Conservation (phyloP, 2,329 filamentous ascomycete species). For the Taxawa tesnikishii region DNA sequence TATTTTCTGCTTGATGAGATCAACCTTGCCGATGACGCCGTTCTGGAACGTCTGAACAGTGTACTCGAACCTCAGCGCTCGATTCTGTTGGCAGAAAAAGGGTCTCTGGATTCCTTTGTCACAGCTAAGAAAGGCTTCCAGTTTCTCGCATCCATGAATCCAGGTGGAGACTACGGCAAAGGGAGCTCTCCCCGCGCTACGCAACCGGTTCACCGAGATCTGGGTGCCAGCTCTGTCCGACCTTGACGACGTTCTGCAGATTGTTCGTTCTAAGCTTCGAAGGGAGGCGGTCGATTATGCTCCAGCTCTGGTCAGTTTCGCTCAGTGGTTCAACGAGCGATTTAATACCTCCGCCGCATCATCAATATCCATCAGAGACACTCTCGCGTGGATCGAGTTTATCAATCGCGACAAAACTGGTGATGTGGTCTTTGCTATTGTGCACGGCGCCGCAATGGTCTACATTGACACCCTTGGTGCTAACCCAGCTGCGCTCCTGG, state of each 20-base stretch:
- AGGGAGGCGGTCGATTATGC: slow-evolving; percentile 44
- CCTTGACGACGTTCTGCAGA: slow-evolving; percentile 74
- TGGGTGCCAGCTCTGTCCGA: slow-evolving; percentile 89
- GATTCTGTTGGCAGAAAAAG: slow-evolving; percentile 87
- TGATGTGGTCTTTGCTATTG: slow-evolving; percentile 24
- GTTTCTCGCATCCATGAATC: slow-evolving; percentile 98
- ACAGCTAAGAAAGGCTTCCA: slow-evolving; percentile 71
- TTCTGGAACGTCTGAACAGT: slow-evolving; percentile 90
- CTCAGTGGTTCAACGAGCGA: slow-evolving; percentile 78
- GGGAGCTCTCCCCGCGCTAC: slow-evolving; percentile 89
- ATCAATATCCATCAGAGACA: slow-evolving; percentile 80
- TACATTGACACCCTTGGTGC: slow-evolving; percentile 93
- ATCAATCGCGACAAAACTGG: slow-evolving; percentile 47
- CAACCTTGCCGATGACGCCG: slow-evolving; percentile 92
- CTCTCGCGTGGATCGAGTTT: slow-evolving; percentile 88
- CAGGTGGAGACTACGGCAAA: slow-evolving; percentile 97
- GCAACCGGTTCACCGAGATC: slow-evolving; percentile 97
- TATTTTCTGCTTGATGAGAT: slow-evolving; percentile 97
- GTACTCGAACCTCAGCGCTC: slow-evolving; percentile 82
- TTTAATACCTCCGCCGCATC: slow-evolving; percentile 66
- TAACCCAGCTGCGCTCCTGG: slow-evolving; percentile 79
- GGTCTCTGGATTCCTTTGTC: slow-evolving; percentile 69
- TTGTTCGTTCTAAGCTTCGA: slow-evolving; percentile 64
- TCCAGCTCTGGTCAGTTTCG: slow-evolving; percentile 66
- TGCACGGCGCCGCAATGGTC: slow-evolving; percentile 89